Base-by-base conservation (phyloP, 495 filamentous ascomycete genomes). In the Aspergillus campestris region DNA sequence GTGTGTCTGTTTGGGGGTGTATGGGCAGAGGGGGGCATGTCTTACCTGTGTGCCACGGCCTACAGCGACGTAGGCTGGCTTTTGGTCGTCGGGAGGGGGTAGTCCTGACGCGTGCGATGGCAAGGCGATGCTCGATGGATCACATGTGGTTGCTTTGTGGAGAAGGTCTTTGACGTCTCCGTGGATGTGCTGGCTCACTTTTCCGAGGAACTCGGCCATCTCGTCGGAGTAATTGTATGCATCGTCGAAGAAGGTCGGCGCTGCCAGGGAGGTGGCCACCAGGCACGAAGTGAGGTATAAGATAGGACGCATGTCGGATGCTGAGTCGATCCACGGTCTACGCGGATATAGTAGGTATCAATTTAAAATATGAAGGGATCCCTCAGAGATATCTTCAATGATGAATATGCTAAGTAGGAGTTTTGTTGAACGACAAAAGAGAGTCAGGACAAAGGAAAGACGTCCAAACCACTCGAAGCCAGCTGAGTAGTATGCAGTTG, bases 11-110 rank as follows among this genome's bases (percentile, higher is more conserved):
- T 34, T 3, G 24, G 7, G 11, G 34, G 12, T 18, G 27, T 31
- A 34, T 24, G 51, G 41, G 14, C 38, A 7, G 9, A 12, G 10
- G 7, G n/a, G 28, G 5, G 7, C 39, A 31, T 2, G 33, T 38
- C 64, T 52, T 62, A 75, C 72, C 60, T 75, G 73, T 8, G 82
- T 90, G 32, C 91, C 91, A 31, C 87, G 83, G 55, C 91, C 91
- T 40, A 97, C 70, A 55, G 81, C 87, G 29, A 95, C 82, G 58
- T 92, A 87, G 58, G 75, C 77, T 28, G 88, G 69, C 1, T 43
- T 64, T 10, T 86, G 65, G 41, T 79, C 83, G 7, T 70, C 48
- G 12, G 79, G 77, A 33, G 73, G 44, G 7, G 82, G 79, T 6
- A 92, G 72, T 34, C 70, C 64, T 1, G 62, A 69, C 11, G 65